Base-by-base conservation (phyloP, 306 rosid genomes). In the Pueraria montana region DNA sequence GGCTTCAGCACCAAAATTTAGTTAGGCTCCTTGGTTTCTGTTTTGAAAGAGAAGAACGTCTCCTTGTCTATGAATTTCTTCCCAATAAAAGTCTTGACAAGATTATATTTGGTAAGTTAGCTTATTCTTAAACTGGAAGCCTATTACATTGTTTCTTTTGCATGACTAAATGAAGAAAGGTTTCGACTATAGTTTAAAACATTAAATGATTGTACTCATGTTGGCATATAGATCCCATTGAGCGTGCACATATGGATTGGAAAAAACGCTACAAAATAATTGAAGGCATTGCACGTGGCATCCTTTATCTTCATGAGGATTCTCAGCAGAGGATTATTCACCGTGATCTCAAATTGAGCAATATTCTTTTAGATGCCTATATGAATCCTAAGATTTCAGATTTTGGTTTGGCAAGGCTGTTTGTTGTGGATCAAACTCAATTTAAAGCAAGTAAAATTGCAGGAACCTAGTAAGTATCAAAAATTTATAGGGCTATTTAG, bases 261-360 rank as follows among this genome's bases (percentile, higher is more conserved):
- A 6, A 72, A 68, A 69, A 5, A 0, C 84, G 86, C 23, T 84
- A 72, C 82, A 80, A 82, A 49, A 86, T 88, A 7, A 84, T 86
- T 11, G 24, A 5, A 48, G 90, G 87, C 32, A 86, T 90, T 77
- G 82, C 83, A 1, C n/a, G 66, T 6, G 89, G 87, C 3, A 86
- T 88, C 43, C 48, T 78, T 26, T 90, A 88, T n/a, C 86, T 90
- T 36, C 90, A 90, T 4, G 84, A 90, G 66, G 91, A 90, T 17
- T 88, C 91, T 24, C 83, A 65, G 11, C 73, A 82, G 13, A 30
- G 71, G 18, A 83, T 88, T 16, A 76, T 90, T 75, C 91, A 90
- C 43, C 78, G 87, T 42, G 88, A 90, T 61, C 81, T 90, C 1
- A 90, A 90, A 83, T 65, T 83, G 2, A 88, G 90, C 5, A 86